Conservation (phyloP, 2,329 filamentous ascomycete species). For the Colletotrichum chrysophilum region DNA sequence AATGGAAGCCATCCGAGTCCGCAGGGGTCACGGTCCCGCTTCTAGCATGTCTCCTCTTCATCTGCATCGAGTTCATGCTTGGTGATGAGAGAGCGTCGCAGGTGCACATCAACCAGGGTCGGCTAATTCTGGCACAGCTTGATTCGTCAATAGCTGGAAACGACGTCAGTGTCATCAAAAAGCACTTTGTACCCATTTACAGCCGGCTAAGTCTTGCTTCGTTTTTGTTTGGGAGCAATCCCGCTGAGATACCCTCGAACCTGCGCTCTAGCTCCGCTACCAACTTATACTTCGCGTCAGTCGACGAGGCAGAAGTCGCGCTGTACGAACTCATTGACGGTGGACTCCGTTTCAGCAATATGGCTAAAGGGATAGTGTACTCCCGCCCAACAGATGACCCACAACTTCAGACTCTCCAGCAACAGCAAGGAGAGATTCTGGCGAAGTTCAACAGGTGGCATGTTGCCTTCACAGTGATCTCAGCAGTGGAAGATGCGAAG, state of each 20-base stretch:
- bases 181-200: slow-evolving; percentile 48
- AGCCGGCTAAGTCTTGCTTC: slow-evolving; percentile 45
- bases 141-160: slow-evolving; percentile 25
- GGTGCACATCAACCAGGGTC: slow-evolving; percentile 48
- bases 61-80: slow-evolving; percentile 59
- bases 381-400: slow-evolving; percentile 28
- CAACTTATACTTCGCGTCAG: slow-evolving; percentile 32
- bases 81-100: slow-evolving; percentile 51
- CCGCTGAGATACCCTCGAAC: slow-evolving; percentile 38
- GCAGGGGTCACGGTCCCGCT: slow-evolving; percentile 36
- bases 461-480: slow-evolving; percentile 32
- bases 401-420: slow-evolving; percentile 28
- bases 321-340: slow-evolving; percentile 47
- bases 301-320: slow-evolving; percentile 32
- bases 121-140: slow-evolving; percentile 43
- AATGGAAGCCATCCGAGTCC: slow-evolving; percentile 32
- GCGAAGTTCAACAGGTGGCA: slow-evolving; percentile 32
- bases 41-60: slow-evolving; percentile 55
- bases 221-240: slow-evolving; percentile 43
- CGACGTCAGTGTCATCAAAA: slow-evolving; percentile 41
- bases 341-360: slow-evolving; percentile 38
- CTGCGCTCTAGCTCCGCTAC: slow-evolving; percentile 35
- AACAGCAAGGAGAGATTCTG: slow-evolving; percentile 37
- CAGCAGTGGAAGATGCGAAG: slow-evolving; percentile 24
- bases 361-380: slow-evolving; percentile 30